Evolutionary conservation across 192 early-diverging fungal species (phyloP).

Genomic region (Chytriomyces sp.): DNA sequence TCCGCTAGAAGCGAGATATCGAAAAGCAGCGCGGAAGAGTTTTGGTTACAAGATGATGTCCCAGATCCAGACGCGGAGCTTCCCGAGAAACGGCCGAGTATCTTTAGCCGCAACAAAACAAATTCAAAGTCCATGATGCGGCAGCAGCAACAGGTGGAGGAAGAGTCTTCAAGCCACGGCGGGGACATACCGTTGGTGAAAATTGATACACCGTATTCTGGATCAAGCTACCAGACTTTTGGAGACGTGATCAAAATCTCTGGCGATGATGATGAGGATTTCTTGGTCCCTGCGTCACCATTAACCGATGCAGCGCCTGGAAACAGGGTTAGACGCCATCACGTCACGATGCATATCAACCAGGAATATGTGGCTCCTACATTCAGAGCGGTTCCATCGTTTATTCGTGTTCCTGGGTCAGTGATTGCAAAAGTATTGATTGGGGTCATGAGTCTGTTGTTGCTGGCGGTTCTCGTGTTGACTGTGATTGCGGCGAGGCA

Average conservation of each 20-base stretch:
- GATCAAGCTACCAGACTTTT: background rate
- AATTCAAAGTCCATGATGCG: background rate
- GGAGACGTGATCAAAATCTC: too few species aligned
- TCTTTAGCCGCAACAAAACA: background rate
- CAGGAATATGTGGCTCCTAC: slow-evolving; percentile 47
- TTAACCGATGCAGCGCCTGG: too few species aligned
- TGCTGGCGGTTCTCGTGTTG: background rate
- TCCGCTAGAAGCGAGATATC: background rate
- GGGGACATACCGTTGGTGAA: background rate
- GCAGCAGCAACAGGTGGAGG: background rate
- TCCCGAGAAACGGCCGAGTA: background rate
- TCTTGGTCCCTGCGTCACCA: too few species aligned
- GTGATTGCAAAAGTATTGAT: slow-evolving; percentile 43
- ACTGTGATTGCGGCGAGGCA: background rate
- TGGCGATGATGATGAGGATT: too few species aligned
- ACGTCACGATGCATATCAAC: slow-evolving; percentile 46
- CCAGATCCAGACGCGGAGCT: slow-evolving; percentile 5
- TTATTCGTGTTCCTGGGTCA: slow-evolving; percentile 43
- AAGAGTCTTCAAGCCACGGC: background rate
- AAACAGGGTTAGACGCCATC: background rate
- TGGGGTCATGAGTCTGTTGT: slow-evolving; percentile 24
- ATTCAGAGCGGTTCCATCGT: slow-evolving; percentile 52
- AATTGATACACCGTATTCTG: background rate
- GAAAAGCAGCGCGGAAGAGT: slow-evolving; percentile 11
- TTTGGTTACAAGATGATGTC: slow-evolving; percentile 26